Conservation (phyloP, 257 asterid species). For the Thymus mandschuricus region DNA sequence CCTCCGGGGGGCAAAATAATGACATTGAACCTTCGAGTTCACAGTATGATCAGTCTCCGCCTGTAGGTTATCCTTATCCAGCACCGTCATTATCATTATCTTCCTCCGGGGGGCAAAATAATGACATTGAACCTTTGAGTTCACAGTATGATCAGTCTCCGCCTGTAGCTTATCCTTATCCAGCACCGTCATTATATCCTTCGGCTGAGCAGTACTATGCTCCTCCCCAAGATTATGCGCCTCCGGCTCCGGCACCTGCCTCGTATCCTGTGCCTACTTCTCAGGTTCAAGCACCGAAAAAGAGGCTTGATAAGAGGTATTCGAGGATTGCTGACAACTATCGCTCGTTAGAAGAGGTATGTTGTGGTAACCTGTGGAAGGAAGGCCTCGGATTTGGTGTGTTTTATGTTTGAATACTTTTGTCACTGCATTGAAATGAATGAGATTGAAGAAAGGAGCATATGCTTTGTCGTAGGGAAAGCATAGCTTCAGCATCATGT, state of each 20-base stretch:
- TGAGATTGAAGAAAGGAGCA: neutral
- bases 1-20: slow-evolving; percentile 59
- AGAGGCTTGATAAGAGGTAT: slow-evolving; percentile 77
- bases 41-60: slow-evolving; percentile 52
- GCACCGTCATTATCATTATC: slow-evolving; percentile 41
- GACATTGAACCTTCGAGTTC: slow-evolving; percentile 48
- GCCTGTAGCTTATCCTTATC: slow-evolving; percentile 48
- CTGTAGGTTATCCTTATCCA: slow-evolving; percentile 45
- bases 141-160: slow-evolving; percentile 54
- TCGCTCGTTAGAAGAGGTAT: slow-evolving; percentile 85
- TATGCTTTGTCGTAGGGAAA: neutral
- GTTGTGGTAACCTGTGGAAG: slow-evolving; percentile 4
- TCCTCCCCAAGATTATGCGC: slow-evolving; percentile 48
- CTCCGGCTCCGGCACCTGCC: slow-evolving; percentile 42
- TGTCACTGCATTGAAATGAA: slow-evolving; percentile 4
- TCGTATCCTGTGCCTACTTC: slow-evolving; percentile 38
- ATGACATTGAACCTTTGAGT: slow-evolving; percentile 44
- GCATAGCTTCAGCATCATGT: neutral
- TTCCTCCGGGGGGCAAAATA: slow-evolving; percentile 59
- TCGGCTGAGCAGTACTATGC: slow-evolving; percentile 42
- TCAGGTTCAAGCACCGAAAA: slow-evolving; percentile 44
- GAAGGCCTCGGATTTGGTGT: slow-evolving; percentile 2
- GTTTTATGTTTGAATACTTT: neutral
- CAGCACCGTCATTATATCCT: slow-evolving; percentile 42
- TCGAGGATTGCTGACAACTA: slow-evolving; percentile 91